phyloP scores from a whole-genome alignment of 2,329 filamentous ascomycete genomes.

The Lasiodiplodia sp. region DNA sequence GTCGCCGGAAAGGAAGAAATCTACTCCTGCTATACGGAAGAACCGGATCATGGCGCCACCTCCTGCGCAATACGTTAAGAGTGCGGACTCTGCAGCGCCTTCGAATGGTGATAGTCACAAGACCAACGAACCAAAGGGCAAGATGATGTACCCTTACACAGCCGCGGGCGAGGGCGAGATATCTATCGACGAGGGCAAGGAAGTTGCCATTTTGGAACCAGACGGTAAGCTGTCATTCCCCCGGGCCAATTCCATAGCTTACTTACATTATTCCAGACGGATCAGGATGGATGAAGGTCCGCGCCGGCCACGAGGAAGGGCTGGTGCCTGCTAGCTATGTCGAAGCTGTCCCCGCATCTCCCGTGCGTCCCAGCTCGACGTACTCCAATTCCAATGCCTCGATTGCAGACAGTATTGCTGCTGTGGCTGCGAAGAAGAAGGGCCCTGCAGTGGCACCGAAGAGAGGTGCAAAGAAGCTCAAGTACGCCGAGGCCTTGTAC shows the following conservation, averaged over 20 bases:
- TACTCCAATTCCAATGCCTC: conserved; percentile 81
- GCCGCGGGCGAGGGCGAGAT: conserved; percentile 83
- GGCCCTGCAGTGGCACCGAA: conserved; percentile 90
- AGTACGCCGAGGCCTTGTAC: conserved; percentile 92
- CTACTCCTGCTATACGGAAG: conserved; percentile 53
- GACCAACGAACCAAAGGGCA: conserved; percentile 71
- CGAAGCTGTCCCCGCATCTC: conserved; percentile 63
- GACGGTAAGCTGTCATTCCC: conserved; percentile 72
- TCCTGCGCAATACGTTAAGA: conserved; percentile 77
- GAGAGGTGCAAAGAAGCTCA: conserved; percentile 90
- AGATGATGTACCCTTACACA: conserved; percentile 90
- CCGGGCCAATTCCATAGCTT: conserved; percentile 27
- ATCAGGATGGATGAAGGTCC: conserved; percentile 88
- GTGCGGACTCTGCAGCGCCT: conserved; percentile 54
- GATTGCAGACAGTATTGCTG: conserved; percentile 59
- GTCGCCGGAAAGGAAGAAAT: conserved; percentile 48
- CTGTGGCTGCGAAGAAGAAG: conserved; percentile 73
- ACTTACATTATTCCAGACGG: conserved; percentile 67
- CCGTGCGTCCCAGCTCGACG: conserved; percentile 62
- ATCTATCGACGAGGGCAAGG: conserved; percentile 75
- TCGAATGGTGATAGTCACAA: conserved; percentile 48
- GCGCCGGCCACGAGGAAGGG: conserved; percentile 76
- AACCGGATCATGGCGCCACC: conserved; percentile 87
- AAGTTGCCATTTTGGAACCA: conserved; percentile 79
- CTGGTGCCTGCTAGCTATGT: conserved; percentile 88